Base-by-base conservation (phyloP, 352 stramenopile genomes). In the Globisporangium spiculum region DNA sequence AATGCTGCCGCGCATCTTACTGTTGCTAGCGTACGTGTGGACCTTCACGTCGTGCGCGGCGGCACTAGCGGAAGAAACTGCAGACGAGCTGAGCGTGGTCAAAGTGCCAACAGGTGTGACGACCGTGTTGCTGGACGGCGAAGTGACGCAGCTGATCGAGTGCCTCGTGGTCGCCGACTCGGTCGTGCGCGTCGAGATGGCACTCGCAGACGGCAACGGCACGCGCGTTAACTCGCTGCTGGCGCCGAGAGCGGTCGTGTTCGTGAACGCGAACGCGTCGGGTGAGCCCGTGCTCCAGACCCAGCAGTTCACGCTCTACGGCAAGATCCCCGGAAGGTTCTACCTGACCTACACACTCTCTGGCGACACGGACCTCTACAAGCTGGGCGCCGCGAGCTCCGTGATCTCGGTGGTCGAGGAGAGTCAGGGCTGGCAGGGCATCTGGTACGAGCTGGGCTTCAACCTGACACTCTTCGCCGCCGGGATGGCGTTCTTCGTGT, bases 401-500 rank as follows among this genome's bases (percentile, higher is more conserved):
- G 83, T 92, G 3, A 70, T 94, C 22, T 70, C 83, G 0, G 77
- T 93, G 32, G 75, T 74, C 9, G 70, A 78, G 9, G 74, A 76
- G n/a, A 74, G 71, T 1, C 65, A 76, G 32, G 82, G 81, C 1
- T 94, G 84, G 84, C 70, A 88, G 34, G 87, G 83, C 5, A 89
- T 93, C 62, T 83, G 75, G 76, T 83, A 82, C 63, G 77, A 93
- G 48, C 71, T 94, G 18, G 72, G 66, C 6, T 71, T 92, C 61
- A 94, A 94, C 69, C 44, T 76, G 24, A 56, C 83, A 27, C 65
- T 93, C 22, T 93, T 92, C 53, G n/a, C 68, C 10, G 65, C 48
- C 0, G 83, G 81, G 0, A 63, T 90, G 55, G 44, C 63, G 2
- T 92, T 93, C 69, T 94, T 94, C 60, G 75, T 73, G 3, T 92